phyloP scores from a whole-genome alignment of 2,329 filamentous ascomycete species.

The Penicillium sp. region DNA sequence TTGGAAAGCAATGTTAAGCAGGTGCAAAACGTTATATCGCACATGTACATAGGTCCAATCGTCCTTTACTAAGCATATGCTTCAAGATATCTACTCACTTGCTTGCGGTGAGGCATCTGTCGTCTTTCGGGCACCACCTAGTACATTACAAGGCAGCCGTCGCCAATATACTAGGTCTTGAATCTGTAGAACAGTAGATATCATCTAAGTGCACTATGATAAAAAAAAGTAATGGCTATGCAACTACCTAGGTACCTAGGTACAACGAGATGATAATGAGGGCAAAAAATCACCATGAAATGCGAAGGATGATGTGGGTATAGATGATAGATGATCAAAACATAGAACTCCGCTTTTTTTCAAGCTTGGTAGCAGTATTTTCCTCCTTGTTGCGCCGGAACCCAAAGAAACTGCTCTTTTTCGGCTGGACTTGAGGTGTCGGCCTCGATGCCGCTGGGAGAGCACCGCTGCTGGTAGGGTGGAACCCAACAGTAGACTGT shows the following conservation, averaged over 20 bases:
- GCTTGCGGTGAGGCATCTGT: no score
- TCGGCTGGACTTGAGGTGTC: conserved; percentile 32
- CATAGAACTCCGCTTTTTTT: conserved; percentile 49
- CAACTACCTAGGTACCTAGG: not conserved
- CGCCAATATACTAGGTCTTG: not conserved
- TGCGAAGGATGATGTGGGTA: not conserved
- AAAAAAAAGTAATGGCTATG: not conserved
- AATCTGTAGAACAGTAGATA: not conserved
- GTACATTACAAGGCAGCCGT: no score
- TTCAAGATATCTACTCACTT: no score
- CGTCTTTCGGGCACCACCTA: no score
- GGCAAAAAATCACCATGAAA: not conserved
- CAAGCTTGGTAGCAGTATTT: conserved; percentile 32
- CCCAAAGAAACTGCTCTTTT: conserved; percentile 48
- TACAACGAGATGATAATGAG: not conserved
- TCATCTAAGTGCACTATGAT: not conserved
- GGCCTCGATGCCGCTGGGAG: conserved; percentile 7
- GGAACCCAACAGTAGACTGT: conserved; percentile 19
- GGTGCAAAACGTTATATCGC: no score
- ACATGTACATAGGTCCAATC: no score
- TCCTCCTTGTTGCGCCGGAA: conserved; percentile 40
- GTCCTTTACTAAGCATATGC: no score
- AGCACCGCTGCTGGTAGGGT: conserved; percentile 16
- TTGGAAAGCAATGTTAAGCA: no score
- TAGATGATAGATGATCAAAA: conserved; percentile 32